Conservation (phyloP, 192 early-diverging fungal genomes). For the Glomus cerebriforme region DNA sequence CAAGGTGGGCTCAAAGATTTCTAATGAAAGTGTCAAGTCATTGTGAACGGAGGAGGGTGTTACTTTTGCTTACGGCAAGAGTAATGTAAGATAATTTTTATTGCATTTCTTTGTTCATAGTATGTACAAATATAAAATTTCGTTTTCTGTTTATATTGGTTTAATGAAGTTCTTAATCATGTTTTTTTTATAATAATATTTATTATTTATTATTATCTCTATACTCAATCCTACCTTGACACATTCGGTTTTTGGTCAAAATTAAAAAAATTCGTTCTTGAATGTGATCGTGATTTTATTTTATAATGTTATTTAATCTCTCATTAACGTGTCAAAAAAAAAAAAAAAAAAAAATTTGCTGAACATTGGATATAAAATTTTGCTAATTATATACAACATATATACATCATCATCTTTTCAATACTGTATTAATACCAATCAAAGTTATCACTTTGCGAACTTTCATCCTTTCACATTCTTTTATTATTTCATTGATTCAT, state of each 20-base stretch:
- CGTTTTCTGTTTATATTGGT: not conserved
- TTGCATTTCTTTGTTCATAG: not conserved
- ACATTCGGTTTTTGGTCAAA: not conserved
- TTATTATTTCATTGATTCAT: not conserved
- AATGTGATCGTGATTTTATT: not conserved
- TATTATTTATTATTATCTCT: not conserved
- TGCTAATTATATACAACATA: not conserved
- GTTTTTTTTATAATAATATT: not conserved
- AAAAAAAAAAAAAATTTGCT: not conserved
- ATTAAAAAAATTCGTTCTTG: not conserved
- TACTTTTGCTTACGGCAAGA: not conserved
- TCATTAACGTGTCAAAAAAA: not conserved
- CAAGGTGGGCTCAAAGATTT: conserved; percentile 22
- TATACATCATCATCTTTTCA: not conserved
- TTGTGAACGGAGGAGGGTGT: not conserved
- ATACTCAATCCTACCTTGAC: not conserved
- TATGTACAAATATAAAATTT: not conserved
- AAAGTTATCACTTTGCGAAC: not conserved
- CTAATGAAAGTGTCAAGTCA: not conserved
- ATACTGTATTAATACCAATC: not conserved
- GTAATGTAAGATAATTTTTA: not conserved
- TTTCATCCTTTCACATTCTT: not conserved
- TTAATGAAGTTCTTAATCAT: not conserved
- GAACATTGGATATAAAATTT: not conserved
- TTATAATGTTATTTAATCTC: too few relatives aligned